phyloP scores from a whole-genome alignment of 345 rosid genomes.

The Isatis tinctoria region DNA sequence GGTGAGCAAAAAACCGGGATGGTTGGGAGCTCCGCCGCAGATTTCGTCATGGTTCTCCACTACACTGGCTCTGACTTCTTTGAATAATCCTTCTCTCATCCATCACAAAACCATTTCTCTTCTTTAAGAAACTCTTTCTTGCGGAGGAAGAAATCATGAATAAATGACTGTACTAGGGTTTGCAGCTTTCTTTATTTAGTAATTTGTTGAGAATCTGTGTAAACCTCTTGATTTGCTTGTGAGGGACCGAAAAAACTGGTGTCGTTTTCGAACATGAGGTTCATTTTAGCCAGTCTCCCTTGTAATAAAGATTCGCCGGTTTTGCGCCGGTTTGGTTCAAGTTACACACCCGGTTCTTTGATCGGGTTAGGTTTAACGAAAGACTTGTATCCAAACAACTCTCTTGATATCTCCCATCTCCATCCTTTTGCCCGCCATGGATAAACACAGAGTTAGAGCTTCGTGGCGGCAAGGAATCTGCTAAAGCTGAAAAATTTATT shows the following conservation, averaged over 20 bases:
- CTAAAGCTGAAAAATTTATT: neutral
- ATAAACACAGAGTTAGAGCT: conserved; percentile 10
- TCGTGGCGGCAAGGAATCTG: conserved; percentile 1
- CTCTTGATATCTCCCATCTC: neutral
- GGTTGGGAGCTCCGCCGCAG: conserved; percentile 47
- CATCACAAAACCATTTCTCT: neutral
- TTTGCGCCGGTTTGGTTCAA: neutral
- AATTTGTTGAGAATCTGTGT: neutral
- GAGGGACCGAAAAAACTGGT: neutral
- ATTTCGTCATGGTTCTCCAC: conserved; percentile 44
- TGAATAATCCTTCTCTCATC: neutral
- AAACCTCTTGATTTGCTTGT: neutral
- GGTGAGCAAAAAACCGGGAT: conserved; percentile 20
- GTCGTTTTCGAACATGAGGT: neutral
- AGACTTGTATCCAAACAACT: conserved; percentile 15
- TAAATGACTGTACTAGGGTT: neutral
- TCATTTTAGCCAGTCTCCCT: neutral
- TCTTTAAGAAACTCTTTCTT: neutral
- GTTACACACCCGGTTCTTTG: neutral
- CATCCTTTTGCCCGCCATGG: conserved; percentile 25
- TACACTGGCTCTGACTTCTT: conserved; percentile 29
- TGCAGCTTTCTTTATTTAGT: neutral
- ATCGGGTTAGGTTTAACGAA: neutral
- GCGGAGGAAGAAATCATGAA: neutral
- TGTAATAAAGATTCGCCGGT: neutral